Conservation (phyloP, 768 basidiomycete genomes). For the Lactifluus subvellereus region DNA sequence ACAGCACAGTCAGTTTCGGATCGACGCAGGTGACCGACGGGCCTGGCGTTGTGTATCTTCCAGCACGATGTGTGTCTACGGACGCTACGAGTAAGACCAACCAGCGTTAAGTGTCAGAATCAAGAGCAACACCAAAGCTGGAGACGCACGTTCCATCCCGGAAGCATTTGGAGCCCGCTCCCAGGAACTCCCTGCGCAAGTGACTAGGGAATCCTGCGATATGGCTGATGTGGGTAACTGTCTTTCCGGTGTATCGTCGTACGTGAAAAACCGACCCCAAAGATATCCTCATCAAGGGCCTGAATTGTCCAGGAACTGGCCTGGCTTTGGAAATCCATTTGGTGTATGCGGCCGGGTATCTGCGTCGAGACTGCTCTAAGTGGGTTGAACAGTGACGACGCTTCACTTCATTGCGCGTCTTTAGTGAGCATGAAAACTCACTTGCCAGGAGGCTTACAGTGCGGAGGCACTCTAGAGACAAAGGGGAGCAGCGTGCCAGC, state of each 20-base stretch:
- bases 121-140: neutral
- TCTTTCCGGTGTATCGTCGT: neutral
- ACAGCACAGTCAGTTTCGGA: constrained; percentile 12
- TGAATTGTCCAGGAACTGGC: constrained; percentile 1
- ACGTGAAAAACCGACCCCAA: constrained; percentile 7
- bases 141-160: constrained; percentile 8
- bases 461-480: constrained; percentile 11
- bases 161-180: neutral
- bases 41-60: constrained; percentile 6
- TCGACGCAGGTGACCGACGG: constrained; percentile 12
- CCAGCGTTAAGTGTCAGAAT: neutral
- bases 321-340: constrained; percentile 15
- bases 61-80: neutral
- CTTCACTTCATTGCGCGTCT: constrained; percentile 10
- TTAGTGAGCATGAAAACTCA: constrained; percentile 12
- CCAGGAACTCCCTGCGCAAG: neutral
- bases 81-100: neutral
- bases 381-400: neutral
- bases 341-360: neutral
- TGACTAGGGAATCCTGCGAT: neutral
- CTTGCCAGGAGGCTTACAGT: neutral
- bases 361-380: neutral
- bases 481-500: constrained; percentile 17
- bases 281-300: constrained; percentile 4
- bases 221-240: neutral